These are phyloP conservation scores for Tylopilus subfusipes DNA, from an alignment of 768 basidiomycete genomes.

Conservation along the genomic window DNA sequence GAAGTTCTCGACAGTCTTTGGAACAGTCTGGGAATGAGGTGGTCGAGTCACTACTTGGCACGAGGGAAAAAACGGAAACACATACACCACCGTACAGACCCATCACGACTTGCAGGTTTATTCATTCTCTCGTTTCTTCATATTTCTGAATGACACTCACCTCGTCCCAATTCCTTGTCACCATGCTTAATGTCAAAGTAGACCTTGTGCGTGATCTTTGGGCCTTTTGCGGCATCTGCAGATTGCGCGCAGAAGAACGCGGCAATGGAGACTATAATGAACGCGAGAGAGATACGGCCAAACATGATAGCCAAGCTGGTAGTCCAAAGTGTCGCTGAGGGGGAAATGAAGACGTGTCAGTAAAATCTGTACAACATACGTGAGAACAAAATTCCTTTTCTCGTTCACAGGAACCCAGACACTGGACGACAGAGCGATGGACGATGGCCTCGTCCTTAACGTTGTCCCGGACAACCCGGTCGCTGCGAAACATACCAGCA, in stretches of 20 bases:
- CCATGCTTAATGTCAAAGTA: slow-evolving; percentile 96
- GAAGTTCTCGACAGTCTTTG: slow-evolving; percentile 98
- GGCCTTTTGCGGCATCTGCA: slow-evolving; percentile 80
- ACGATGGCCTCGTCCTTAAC: slow-evolving; percentile 75
- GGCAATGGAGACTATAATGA: slow-evolving; percentile 59
- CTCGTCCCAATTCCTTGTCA: slow-evolving; percentile 76
- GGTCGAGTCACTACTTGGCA: not conserved
- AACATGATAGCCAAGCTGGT: slow-evolving; percentile 39
- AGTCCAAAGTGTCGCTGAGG: slow-evolving; percentile 4
- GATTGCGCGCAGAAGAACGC: slow-evolving; percentile 70
- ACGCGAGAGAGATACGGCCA: slow-evolving; percentile 56
- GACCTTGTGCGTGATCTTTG: slow-evolving; percentile 87
- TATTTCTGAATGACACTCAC: slow-evolving; percentile 40
- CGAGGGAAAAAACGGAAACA: slow-evolving; percentile 7
- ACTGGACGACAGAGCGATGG: slow-evolving; percentile 39
- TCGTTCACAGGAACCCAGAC: too few relatives aligned
- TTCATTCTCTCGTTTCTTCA: slow-evolving; percentile 2
- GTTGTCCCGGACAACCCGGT: slow-evolving; percentile 44
- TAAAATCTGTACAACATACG: not conserved
- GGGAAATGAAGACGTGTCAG: slow-evolving; percentile 25
- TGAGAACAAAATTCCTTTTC: slow-evolving; percentile 29
- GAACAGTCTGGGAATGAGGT: slow-evolving; percentile 63
- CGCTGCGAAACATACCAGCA: slow-evolving; percentile 30
- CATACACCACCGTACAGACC: slow-evolving; percentile 88
- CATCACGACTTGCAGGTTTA: slow-evolving; percentile 56